phyloP scores from a whole-genome alignment of 1,284 basidiomycete genomes.

The Pseudozyma sp. region DNA sequence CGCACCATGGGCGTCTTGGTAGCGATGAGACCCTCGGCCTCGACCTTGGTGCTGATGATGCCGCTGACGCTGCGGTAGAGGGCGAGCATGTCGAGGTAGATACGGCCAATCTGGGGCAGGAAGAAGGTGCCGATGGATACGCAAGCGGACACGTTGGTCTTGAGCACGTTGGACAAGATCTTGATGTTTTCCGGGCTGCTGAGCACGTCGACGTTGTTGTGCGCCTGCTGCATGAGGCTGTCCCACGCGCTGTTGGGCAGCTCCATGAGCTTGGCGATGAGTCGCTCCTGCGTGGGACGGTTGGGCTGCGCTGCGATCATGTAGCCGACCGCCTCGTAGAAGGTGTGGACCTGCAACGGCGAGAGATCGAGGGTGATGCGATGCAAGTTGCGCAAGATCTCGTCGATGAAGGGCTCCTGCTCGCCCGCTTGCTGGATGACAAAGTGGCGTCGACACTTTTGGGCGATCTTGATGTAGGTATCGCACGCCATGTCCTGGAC shows the following conservation, averaged over 20 bases:
- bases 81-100: slow-evolving; percentile 98
- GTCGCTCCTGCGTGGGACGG: slow-evolving; percentile 93
- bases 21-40: slow-evolving; percentile 81
- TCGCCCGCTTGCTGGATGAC: slow-evolving; percentile 99
- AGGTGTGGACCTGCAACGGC: slow-evolving; percentile 80
- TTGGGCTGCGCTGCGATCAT: slow-evolving; percentile 99
- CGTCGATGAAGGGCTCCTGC: slow-evolving; percentile 96
- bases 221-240: slow-evolving; percentile 94
- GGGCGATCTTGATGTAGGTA: slow-evolving; percentile 99
- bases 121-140: slow-evolving; percentile 97
- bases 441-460: slow-evolving; percentile 97
- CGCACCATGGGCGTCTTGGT: slow-evolving; percentile 98
- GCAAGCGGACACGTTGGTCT: slow-evolving; percentile 98
- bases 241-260: slow-evolving; percentile 99
- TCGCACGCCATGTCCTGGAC: slow-evolving; percentile 99
- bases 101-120: slow-evolving; percentile 91
- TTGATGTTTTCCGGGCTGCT: slow-evolving; percentile 94
- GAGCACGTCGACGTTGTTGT: slow-evolving; percentile 91
- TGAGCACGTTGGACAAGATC: slow-evolving; percentile 94
- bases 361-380: slow-evolving; percentile 95
- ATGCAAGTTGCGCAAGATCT: slow-evolving; percentile 91
- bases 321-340: slow-evolving; percentile 90
- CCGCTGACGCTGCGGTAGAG: slow-evolving; percentile 97
- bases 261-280: slow-evolving; percentile 96
- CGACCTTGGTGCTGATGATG: slow-evolving; percentile 95